A percentile compares a stretch with the other conserved stretches of the same genome.
These are phyloP conservation scores for Priceomyces carsonii DNA, from an alignment of 805 yeast genomes.

Conservation along the genomic window DNA sequence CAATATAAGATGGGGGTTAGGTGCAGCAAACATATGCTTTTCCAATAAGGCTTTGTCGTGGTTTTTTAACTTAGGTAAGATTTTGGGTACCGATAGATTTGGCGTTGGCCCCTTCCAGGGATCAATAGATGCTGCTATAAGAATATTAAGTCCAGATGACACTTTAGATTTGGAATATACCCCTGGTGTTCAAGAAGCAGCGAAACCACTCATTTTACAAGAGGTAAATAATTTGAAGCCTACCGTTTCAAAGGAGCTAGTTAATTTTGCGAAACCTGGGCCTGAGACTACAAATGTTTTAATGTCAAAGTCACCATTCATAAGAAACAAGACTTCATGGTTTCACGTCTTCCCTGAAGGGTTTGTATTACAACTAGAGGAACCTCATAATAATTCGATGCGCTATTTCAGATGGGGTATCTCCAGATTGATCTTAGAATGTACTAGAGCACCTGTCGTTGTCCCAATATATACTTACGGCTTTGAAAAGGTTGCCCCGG, in stretches of 20 bases:
- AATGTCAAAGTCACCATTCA: conserved; percentile 50
- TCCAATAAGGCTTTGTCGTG: conserved; percentile 47
- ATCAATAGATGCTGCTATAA: conserved; percentile 80
- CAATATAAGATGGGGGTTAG: conserved; percentile 88
- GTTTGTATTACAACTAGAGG: conserved; percentile 79
- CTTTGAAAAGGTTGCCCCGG: conserved; percentile 85
- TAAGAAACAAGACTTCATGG: conserved; percentile 76
- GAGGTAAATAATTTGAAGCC: conserved; percentile 28
- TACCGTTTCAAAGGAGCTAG: conserved; percentile 15
- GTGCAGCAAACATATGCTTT: conserved; percentile 90
- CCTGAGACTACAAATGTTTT: conserved; percentile 31
- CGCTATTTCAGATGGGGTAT: conserved; percentile 96
- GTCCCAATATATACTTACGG: conserved; percentile 87
- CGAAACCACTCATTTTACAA: conserved; percentile 39
- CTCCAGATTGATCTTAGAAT: conserved; percentile 77
- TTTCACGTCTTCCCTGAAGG: conserved; percentile 95
- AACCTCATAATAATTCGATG: conserved; percentile 84
- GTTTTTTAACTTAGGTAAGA: conserved; percentile 87
- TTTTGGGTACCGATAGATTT: conserved; percentile 82
- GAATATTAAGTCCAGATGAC: conserved; percentile 78
- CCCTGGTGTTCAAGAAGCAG: conserved; percentile 27
- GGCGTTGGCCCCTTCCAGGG: conserved; percentile 95
- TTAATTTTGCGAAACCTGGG: conserved; percentile 23
- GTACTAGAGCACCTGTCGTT: conserved; percentile 79
- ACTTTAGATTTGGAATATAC: conserved; percentile 49